Evolutionary conservation across 352 stramenopile genomes (phyloP).

Genomic region (Hyaloperonospora brassicae): DNA sequence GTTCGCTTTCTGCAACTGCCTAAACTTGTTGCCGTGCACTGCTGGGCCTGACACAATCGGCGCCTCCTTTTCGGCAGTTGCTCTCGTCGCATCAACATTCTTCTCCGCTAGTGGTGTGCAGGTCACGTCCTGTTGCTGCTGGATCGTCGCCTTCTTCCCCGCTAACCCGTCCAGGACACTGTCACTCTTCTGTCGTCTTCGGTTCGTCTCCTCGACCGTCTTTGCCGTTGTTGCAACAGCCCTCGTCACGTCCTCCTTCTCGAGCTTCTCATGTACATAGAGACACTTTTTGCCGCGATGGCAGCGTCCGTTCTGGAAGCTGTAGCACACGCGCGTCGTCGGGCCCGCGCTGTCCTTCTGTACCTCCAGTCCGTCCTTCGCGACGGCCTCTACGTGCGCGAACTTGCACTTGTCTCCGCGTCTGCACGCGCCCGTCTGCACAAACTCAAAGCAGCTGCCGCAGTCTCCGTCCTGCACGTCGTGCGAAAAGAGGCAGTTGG

Average conservation of each 20-base stretch:
- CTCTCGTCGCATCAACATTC: neutral
- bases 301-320: slow-evolving; percentile 68
- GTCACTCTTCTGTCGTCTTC: slow-evolving; percentile 18
- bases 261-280: slow-evolving; percentile 52
- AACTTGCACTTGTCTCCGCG: slow-evolving; percentile 70
- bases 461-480: slow-evolving; percentile 63
- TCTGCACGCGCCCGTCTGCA: slow-evolving; percentile 64
- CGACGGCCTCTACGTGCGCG: slow-evolving; percentile 26
- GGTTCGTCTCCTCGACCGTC: slow-evolving; percentile 27
- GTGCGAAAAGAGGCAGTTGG: slow-evolving; percentile 65
- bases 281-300: slow-evolving; percentile 66
- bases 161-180: slow-evolving; percentile 20
- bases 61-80: slow-evolving; percentile 2
- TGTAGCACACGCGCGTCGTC: slow-evolving; percentile 60
- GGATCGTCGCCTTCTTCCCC: slow-evolving; percentile 4
- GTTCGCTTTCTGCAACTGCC: slow-evolving; percentile 18
- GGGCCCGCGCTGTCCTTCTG: slow-evolving; percentile 10
- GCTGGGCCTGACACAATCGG: slow-evolving; percentile 20
- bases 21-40: slow-evolving; percentile 34
- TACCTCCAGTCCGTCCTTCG: slow-evolving; percentile 3
- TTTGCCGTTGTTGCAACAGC: slow-evolving; percentile 13
- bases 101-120: neutral
- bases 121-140: neutral
- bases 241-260: slow-evolving; percentile 3
- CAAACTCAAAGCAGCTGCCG: slow-evolving; percentile 75